A percentile compares a stretch with the other conserved stretches of the same genome.
Evolutionary conservation across 176 grass and related monocot species (phyloP).

Genomic region (Pharus latifolius): DNA sequence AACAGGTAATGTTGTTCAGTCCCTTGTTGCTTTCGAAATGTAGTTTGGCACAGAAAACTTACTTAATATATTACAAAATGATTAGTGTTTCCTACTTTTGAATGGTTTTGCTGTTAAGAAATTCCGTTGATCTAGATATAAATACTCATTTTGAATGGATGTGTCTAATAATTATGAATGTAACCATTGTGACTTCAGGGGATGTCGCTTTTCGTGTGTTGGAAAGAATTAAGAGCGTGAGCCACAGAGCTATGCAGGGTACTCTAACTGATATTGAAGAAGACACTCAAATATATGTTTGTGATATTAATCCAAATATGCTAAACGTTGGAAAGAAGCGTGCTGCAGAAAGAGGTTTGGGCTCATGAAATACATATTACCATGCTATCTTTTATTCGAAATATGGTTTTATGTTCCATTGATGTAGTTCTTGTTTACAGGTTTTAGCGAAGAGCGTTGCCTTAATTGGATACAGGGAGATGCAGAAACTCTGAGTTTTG

Average conservation of each 20-base stretch:
- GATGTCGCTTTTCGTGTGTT: constrained; percentile 84
- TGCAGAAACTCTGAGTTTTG: constrained; percentile 83
- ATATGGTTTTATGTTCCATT: not conserved
- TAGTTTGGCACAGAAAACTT: not conserved
- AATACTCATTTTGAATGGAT: not conserved
- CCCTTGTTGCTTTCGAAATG: not conserved
- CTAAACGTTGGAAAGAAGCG: constrained; percentile 81
- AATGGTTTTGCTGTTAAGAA: not conserved
- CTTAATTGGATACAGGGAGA: constrained; percentile 85
- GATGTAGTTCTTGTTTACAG: constrained; percentile 22
- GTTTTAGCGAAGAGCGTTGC: constrained; percentile 35
- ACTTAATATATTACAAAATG: not conserved
- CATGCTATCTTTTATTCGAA: not conserved
- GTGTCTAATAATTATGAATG: not conserved
- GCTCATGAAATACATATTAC: not conserved
- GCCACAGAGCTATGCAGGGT: constrained; percentile 43
- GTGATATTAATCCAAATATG: constrained; percentile 96
- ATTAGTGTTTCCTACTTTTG: not conserved
- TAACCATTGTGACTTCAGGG: constrained; percentile 29
- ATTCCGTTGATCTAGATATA: not conserved
- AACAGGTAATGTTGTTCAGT: constrained; percentile 43
- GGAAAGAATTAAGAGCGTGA: constrained; percentile 65
- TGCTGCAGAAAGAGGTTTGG: constrained; percentile 60
- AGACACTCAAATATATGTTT: constrained; percentile 77
- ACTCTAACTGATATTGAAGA: constrained; percentile 52